phyloP scores from a whole-genome alignment of 179 eudicot species.

The Carnegiea gigantea region DNA sequence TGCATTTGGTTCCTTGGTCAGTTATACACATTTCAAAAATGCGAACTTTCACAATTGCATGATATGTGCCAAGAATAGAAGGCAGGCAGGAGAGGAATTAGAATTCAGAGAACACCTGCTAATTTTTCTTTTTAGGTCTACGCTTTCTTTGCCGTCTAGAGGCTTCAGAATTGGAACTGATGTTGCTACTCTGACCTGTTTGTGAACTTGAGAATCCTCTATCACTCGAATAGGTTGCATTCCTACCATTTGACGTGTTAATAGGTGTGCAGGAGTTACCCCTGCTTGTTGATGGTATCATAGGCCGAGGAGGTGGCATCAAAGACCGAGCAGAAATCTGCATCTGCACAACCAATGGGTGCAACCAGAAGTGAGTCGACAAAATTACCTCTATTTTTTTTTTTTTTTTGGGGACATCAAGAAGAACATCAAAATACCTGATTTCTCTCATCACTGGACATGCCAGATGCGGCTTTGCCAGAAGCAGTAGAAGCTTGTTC shows the following conservation, averaged over 20 bases:
- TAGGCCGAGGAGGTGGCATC: slow-evolving; percentile 88
- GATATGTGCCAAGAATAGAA: neutral
- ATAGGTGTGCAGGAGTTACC: slow-evolving; percentile 37
- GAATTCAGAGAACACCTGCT: slow-evolving; percentile 22
- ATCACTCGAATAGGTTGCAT: slow-evolving; percentile 40
- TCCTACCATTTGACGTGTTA: slow-evolving; percentile 45
- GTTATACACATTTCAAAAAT: neutral
- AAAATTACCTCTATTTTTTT: neutral
- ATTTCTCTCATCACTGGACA: slow-evolving; percentile 87
- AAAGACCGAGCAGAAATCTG: slow-evolving; percentile 73
- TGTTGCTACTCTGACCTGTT: slow-evolving; percentile 70
- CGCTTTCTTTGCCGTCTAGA: slow-evolving; percentile 81
- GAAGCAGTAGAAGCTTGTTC: slow-evolving; percentile 93
- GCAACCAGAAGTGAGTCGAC: neutral
- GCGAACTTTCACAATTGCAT: neutral
- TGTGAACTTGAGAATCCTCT: slow-evolving; percentile 47
- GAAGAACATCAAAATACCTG: slow-evolving; percentile 45
- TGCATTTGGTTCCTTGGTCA: neutral
- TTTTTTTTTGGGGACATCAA: too few species aligned
- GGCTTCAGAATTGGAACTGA: slow-evolving; percentile 94
- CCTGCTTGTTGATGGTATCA: slow-evolving; percentile 37
- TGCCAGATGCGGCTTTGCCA: slow-evolving; percentile 79
- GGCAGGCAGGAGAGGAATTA: neutral
- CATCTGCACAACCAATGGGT: slow-evolving; percentile 38
- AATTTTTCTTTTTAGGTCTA: slow-evolving; percentile 89